Evolutionary conservation across 495 filamentous ascomycete species (phyloP), one percentile per base, ranked within the genome.

Genomic region (Aspergillus avenaceus): DNA sequence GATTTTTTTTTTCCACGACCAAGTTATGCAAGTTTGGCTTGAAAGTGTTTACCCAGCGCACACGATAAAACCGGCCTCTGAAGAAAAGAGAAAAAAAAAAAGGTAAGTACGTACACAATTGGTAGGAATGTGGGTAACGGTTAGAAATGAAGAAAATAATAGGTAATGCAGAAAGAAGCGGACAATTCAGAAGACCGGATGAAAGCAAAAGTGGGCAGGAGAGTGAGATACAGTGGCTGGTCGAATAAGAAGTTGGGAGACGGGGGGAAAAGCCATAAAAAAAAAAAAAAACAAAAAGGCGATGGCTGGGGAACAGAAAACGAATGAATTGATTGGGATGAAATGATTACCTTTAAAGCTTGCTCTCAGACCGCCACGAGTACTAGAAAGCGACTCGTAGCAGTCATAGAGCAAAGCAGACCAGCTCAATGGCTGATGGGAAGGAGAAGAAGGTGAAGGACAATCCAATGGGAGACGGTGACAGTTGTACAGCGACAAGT

Each of bases 221-320:
- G 13, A 40, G 31, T 29, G 18, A 27, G 12, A 27, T n/a, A 47
- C 42, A 56, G 60, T 58, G 60, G 60, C 60, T 63, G 60, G 60
- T 58, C 60, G 54, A 63, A 63, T 60, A n/a, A 38, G 34, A 16
- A 38, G 34, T 18, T 13, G 34, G 47, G 51, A 41, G 47, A 48
- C 37, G 45, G 45, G 53, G 45, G 52, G 50, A 47, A 32, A 25
- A 34, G 22, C 45, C 41, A 46, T 38, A 46, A 41, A 41, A 50
- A 62, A 62, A 53, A n/a, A n/a, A n/a, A n/a, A n/a, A n/a, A n/a
- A n/a, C n/a, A n/a, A n/a, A n/a, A n/a, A n/a, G 60, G 45, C 46
- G 60, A 63, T 58, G 60, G 60, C 60, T 63, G 60, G 60, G 55
- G 45, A n/a, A n/a, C n/a, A n/a, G n/a, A 36, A 37, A 50, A 45